Conservation (phyloP, 176 grass and related monocot genomes). For the Raddia guianensis region DNA sequence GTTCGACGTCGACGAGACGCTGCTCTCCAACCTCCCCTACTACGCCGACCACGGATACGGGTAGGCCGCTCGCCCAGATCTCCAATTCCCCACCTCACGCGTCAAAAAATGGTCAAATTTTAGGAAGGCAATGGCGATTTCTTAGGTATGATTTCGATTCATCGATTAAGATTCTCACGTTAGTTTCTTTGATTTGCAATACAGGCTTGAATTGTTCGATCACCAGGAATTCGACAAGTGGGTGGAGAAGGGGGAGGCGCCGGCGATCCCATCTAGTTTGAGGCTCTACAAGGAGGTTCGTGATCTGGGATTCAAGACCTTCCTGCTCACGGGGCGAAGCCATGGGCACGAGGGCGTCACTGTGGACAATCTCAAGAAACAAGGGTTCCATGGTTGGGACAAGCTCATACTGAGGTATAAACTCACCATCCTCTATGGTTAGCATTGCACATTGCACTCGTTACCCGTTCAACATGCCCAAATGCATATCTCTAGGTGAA, state of each 20-base stretch:
- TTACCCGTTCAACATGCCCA: neutral
- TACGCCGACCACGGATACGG: constrained; percentile 69
- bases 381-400: constrained; percentile 70
- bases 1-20: constrained; percentile 90
- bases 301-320: constrained; percentile 58
- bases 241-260: constrained; percentile 69
- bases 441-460: neutral
- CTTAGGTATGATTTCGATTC: neutral
- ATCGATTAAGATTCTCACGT: neutral
- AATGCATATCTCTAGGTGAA: neutral
- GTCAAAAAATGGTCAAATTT: neutral
- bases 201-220: constrained; percentile 61
- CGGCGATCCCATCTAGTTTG: constrained; percentile 67
- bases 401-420: constrained; percentile 75
- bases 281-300: constrained; percentile 66
- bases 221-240: constrained; percentile 63
- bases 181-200: constrained; percentile 8
- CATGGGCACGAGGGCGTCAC: constrained; percentile 57
- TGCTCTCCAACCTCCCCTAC: constrained; percentile 79
- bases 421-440: neutral
- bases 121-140: neutral
- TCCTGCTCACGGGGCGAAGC: constrained; percentile 73
- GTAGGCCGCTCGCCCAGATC: neutral
- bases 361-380: constrained; percentile 60
- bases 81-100: neutral